Base-by-base conservation (phyloP, 2,329 filamentous ascomycete species). In the Clarireedia hainanense region DNA sequence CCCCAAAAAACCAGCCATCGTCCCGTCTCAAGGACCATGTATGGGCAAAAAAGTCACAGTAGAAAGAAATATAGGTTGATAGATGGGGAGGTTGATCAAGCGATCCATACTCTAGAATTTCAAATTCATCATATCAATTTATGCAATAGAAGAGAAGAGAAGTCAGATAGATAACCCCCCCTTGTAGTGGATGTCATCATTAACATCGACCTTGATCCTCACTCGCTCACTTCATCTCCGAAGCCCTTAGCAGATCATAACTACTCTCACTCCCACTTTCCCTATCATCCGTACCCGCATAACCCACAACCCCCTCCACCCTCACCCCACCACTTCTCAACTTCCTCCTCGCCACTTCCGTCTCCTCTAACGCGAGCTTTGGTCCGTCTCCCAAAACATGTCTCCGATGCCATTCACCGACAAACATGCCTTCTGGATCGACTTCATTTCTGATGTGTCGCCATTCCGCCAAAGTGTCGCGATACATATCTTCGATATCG, bases 361-460 rank as follows among this genome's bases (percentile, higher is more conserved):
- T 55, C 48, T 69, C 67, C 50, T 69, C 68, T 12, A 69, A 49
- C 3, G 61, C 58, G 10, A 68, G 52, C 39, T 55, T 57, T 23
- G 57, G 56, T 6, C 62, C 62, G 45, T 65, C 58, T 1, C 76
- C 68, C 47, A 81, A 70, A 10, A 96, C 74, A 64, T 82, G 81
- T 51, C 86, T 79, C 27, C 87, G 78, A 71, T 96, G 90, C 92
- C 92, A 99, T 49, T 91, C 85, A 2, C 92, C 92, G 14, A 92
- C 77, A 71, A 96, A 96, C 80, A 95, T 86, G 56, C 90, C 90
- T 58, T 91, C 83, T 0, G 87, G 86, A 67, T 96, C 90, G 36
- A 81, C 83, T 52, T 83, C 76, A 57, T 86, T 77, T 52, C 91
- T 79, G 6, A 95, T 77, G 27, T 76, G 73, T 42, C 86, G 75